phyloP scores from a whole-genome alignment of 164 flowering plant genomes.

The Cinnamomum chago region DNA sequence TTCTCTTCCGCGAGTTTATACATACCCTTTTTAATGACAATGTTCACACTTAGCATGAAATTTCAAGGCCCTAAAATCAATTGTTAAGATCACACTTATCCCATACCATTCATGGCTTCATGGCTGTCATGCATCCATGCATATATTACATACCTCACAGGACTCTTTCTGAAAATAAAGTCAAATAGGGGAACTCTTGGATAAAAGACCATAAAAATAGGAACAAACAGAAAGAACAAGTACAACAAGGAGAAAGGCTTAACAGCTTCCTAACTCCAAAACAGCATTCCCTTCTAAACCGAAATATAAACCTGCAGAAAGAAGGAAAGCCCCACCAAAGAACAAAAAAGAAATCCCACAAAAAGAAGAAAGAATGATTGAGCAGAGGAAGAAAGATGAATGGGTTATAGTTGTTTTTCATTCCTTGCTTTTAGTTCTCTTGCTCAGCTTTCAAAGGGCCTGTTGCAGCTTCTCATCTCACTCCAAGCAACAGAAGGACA shows the following conservation, averaged over 20 bases:
- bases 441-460: not conserved
- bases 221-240: not conserved
- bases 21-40: no score
- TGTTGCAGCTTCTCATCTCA: not conserved
- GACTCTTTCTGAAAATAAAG: no score
- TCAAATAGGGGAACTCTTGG: no score
- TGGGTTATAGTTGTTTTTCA: not conserved
- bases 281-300: not conserved
- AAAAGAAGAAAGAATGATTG: not conserved
- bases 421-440: not conserved
- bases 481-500: conserved; percentile 28
- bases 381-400: not conserved
- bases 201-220: not conserved
- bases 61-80: no score
- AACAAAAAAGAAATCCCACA: not conserved
- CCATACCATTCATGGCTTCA: no score
- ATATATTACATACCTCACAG: no score
- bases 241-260: not conserved
- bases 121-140: no score
- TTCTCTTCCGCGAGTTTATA: no score
- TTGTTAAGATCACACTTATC: no score
- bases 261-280: not conserved
- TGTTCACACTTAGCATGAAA: no score
- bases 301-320: not conserved
- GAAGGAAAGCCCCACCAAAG: not conserved